Evolutionary conservation across 805 yeast species (phyloP), one percentile per base, ranked within the genome.

Genomic region (Suhomyces prunicola): DNA sequence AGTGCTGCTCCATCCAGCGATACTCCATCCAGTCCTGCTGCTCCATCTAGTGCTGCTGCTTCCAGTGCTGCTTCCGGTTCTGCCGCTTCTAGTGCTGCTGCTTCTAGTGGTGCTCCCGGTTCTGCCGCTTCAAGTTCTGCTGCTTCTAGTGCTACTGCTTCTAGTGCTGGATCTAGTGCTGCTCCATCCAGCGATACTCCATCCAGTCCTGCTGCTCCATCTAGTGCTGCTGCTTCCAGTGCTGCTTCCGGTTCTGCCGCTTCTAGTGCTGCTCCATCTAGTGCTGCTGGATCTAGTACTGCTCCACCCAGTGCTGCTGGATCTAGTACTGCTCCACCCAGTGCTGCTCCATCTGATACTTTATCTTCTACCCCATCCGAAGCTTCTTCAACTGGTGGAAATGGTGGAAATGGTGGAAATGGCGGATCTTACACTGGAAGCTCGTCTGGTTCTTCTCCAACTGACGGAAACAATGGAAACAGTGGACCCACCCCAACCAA

Each of bases 1-100:
- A 29, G 47, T n/a, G 13, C 42, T 47, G 10, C 33, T 40, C 50
- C 12, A 3, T 36, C 2, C 51, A 39, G 26, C 31, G 53, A 48
- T 33, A 27, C 52, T 19, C 29, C 15, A 22, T 15, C 59, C 8
- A 52, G 46, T 23, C 19, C 19, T 19, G 48, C 46, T 7, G 64
- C 65, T 64, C 62, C 47, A 15, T 39, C 8, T 54, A 53, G 10
- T 12, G 45, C 52, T 26, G 45, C 51, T 50, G 49, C 49, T 58
- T 62, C 24, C 44, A 54, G 36, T 31, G 4, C 35, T 19, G 1
- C 39, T 3, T 33, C 53, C 6, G 10, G 22, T 10, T 10, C 31
- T 17, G 23, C 2, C 1, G 6, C 53, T 9, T 26, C 56, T 33
- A 69, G 70, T 12, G 23, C 42, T 9, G 40, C 53, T 15, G 39